phyloP scores from a whole-genome alignment of 2,329 filamentous ascomycete species.

The Penicillium sp. region DNA sequence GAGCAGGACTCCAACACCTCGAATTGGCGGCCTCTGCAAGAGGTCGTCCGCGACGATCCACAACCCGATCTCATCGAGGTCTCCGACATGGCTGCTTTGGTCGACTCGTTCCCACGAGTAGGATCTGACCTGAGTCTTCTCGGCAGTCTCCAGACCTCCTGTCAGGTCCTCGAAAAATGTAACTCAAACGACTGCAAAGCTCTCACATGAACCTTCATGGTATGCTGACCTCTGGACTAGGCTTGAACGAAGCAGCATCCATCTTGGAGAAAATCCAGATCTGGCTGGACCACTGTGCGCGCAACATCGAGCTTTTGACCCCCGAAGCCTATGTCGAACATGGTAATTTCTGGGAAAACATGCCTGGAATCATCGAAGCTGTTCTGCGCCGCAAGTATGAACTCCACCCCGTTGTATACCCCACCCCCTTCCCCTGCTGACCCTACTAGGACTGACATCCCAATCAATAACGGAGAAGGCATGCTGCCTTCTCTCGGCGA shows the following conservation, averaged over 20 bases:
- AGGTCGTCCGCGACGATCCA: slow-evolving; percentile 36
- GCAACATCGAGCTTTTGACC: slow-evolving; percentile 38
- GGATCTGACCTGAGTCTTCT: slow-evolving; percentile 29
- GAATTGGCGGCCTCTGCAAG: slow-evolving; percentile 47
- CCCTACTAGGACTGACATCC: slow-evolving; percentile 34
- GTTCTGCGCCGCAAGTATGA: slow-evolving; percentile 47
- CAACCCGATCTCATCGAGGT: slow-evolving; percentile 41
- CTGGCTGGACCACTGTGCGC: slow-evolving; percentile 48
- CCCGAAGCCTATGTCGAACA: slow-evolving; percentile 43
- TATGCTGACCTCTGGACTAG: no score
- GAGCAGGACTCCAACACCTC: slow-evolving; percentile 52
- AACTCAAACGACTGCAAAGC: no score
- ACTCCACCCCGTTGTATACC: background rate
- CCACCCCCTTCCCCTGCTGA: slow-evolving; percentile 9
- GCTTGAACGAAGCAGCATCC: slow-evolving; percentile 34
- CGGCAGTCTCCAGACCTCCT: slow-evolving; percentile 41
- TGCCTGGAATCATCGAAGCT: slow-evolving; percentile 46
- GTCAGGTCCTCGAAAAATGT: slow-evolving; percentile 44
- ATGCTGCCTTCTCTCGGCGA: slow-evolving; percentile 42
- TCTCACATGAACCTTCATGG: no score
- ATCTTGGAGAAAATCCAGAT: slow-evolving; percentile 41
- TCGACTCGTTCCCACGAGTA: slow-evolving; percentile 44
- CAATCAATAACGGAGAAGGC: slow-evolving; percentile 35
- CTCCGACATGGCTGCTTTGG: slow-evolving; percentile 35
- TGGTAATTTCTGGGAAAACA: slow-evolving; percentile 50